Conservation (phyloP, 306 rosid genomes). For the Morella rubra region DNA sequence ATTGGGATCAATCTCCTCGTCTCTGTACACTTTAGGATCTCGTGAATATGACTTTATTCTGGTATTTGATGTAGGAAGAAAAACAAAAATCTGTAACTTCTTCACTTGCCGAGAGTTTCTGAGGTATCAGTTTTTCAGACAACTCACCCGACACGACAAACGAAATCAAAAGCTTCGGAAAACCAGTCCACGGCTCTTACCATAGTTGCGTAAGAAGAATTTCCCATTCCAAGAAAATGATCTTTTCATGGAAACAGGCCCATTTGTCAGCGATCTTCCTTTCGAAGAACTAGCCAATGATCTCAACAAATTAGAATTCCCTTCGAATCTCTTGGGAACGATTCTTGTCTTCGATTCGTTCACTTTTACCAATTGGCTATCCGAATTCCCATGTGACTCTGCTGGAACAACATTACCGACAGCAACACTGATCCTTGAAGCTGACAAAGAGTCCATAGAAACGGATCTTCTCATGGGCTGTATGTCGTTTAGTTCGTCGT, state of each 20-base stretch:
- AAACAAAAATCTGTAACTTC: conserved; percentile 19
- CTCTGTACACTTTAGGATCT: conserved; percentile 21
- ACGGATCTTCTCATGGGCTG: conserved; percentile 54
- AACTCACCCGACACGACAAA: background rate
- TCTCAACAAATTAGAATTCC: conserved; percentile 33
- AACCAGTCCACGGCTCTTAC: conserved; percentile 40
- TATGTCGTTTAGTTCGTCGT: background rate
- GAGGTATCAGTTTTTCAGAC: conserved; percentile 1
- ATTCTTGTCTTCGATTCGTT: background rate
- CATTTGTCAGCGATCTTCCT: conserved; percentile 35
- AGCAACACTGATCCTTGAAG: conserved; percentile 37
- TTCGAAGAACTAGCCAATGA: conserved; percentile 48
- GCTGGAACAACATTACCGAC: conserved; percentile 18
- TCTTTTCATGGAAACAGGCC: conserved; percentile 55
- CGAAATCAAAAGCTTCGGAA: conserved; percentile 45
- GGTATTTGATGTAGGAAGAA: conserved; percentile 19
- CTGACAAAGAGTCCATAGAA: conserved; percentile 59
- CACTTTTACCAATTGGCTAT: conserved; percentile 3
- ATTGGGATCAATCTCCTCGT: conserved; percentile 12
- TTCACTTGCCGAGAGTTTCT: conserved; percentile 42
- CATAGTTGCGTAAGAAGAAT: conserved; percentile 34
- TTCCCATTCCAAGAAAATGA: conserved; percentile 65
- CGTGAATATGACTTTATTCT: conserved; percentile 1
- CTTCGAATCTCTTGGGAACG: conserved; percentile 30
- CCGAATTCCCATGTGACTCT: conserved; percentile 26